Conservation (phyloP, 371 early-diverging fungal genomes). For the Apophysomyces elegans region DNA sequence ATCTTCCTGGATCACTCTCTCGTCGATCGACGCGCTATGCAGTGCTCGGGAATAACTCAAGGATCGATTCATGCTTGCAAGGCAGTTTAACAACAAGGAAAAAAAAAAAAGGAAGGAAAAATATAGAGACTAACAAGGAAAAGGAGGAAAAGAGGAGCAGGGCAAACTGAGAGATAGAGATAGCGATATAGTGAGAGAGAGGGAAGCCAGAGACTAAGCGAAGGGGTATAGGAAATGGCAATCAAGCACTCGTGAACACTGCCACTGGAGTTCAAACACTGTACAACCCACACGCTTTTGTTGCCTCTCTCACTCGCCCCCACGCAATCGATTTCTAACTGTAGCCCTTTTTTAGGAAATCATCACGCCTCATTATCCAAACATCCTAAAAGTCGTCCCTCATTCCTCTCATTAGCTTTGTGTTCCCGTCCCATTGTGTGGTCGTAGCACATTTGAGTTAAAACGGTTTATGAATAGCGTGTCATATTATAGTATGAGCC, state of each 20-base stretch:
- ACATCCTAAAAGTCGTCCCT: neutral
- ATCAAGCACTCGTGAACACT: conserved; percentile 6
- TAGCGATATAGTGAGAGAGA: neutral
- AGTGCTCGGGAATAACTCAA: conserved; percentile 4
- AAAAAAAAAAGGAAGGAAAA: conserved; percentile 5
- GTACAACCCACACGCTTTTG: conserved; percentile 6
- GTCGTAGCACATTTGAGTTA: neutral
- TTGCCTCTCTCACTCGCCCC: neutral
- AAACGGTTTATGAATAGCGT: neutral
- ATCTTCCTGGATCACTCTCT: neutral
- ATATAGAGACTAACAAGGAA: conserved; percentile 6
- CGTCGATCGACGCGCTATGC: conserved; percentile 2
- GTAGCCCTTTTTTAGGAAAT: neutral
- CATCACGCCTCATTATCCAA: neutral
- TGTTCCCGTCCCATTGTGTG: neutral
- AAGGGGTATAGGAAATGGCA: conserved; percentile 4
- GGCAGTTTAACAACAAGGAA: conserved; percentile 11
- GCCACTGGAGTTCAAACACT: conserved; percentile 2
- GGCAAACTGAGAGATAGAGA: neutral
- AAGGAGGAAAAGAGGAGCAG: conserved; percentile 9
- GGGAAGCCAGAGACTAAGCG: neutral
- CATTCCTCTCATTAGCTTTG: neutral
- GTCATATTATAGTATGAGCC: neutral
- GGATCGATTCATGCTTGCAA: conserved; percentile 16
- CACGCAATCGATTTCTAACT: neutral